These are phyloP conservation scores for Pulveroboletus sp. DNA, from an alignment of 1,284 basidiomycete species.

Conservation along the genomic window DNA sequence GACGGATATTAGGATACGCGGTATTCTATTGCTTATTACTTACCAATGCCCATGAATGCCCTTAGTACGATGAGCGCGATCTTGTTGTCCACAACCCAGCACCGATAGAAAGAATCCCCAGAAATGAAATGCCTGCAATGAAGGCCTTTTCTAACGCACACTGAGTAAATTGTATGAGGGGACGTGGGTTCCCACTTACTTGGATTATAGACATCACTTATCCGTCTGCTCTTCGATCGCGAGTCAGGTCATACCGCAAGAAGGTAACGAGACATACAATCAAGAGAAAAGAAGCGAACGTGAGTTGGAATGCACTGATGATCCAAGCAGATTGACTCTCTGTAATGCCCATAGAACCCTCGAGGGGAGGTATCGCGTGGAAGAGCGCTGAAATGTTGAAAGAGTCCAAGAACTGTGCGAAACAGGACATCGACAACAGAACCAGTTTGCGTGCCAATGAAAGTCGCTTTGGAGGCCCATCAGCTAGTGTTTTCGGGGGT, in stretches of 20 bases:
- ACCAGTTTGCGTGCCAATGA: slow-evolving; percentile 34
- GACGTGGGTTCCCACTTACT: slow-evolving; percentile 17
- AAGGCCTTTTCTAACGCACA: slow-evolving; percentile 26
- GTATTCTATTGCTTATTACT: background rate
- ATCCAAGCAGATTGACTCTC: slow-evolving; percentile 46
- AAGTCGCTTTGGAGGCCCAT: slow-evolving; percentile 17
- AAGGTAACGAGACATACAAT: slow-evolving; percentile 34
- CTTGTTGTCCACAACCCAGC: slow-evolving; percentile 46
- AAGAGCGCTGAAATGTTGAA: slow-evolving; percentile 52
- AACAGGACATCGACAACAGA: slow-evolving; percentile 46
- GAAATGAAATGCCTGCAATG: slow-evolving; percentile 34
- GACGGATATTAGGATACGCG: slow-evolving; percentile 2
- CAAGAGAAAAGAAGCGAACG: slow-evolving; percentile 46
- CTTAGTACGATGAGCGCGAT: slow-evolving; percentile 46
- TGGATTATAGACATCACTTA: slow-evolving; percentile 36
- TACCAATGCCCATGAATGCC: slow-evolving; percentile 45
- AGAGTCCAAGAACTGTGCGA: slow-evolving; percentile 49
- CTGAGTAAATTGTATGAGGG: background rate
- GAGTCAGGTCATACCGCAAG: slow-evolving; percentile 19
- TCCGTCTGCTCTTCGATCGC: slow-evolving; percentile 32
- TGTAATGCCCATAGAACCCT: slow-evolving; percentile 53
- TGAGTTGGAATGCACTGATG: slow-evolving; percentile 44
- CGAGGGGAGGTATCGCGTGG: slow-evolving; percentile 42
- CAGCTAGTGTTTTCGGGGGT: slow-evolving; percentile 29
- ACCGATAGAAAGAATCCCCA: slow-evolving; percentile 42